Percentiles rank a stretch among this genome's conserved stretches.
phyloP scores from a whole-genome alignment of 1,284 basidiomycete species.

The Laetiporus sulphureus region DNA sequence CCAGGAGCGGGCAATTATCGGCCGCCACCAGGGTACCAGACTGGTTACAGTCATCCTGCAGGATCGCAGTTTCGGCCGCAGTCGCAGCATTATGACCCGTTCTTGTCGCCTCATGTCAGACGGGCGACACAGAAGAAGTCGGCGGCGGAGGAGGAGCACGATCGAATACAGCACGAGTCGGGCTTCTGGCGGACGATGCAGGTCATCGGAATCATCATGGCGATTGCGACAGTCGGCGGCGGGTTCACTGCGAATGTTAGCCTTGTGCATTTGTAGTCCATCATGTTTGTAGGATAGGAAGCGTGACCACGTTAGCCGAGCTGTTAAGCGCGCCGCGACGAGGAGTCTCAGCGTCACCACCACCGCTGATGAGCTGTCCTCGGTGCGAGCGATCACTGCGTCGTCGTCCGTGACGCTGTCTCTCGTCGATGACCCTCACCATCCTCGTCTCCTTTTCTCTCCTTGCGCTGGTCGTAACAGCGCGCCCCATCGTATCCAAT shows the following conservation, averaged over 20 bases:
- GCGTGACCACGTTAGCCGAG: too few relatives aligned
- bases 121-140: slow-evolving; percentile 22
- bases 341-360: slow-evolving; percentile 28
- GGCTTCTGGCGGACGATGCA: slow-evolving; percentile 24
- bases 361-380: not conserved
- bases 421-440: slow-evolving; percentile 37
- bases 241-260: slow-evolving; percentile 17
- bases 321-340: too few relatives aligned
- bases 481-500: slow-evolving; percentile 31
- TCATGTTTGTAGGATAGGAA: too few relatives aligned
- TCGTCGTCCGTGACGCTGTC: too few relatives aligned
- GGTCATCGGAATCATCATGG: slow-evolving; percentile 27
- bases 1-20: slow-evolving; percentile 10
- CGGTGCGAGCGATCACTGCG: too few relatives aligned
- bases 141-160: slow-evolving; percentile 16
- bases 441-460: slow-evolving; percentile 36
- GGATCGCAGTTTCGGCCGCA: slow-evolving; percentile 11
- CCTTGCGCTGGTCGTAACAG: slow-evolving; percentile 39
- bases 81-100: slow-evolving; percentile 19
- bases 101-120: slow-evolving; percentile 23
- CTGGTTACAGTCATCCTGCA: slow-evolving; percentile 8
- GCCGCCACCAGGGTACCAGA: slow-evolving; percentile 14
- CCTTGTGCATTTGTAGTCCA: too few relatives aligned
- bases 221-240: slow-evolving; percentile 23
- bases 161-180: slow-evolving; percentile 22